Base-by-base conservation (phyloP, 768 basidiomycete species). In the Amanita pallidorosea region DNA sequence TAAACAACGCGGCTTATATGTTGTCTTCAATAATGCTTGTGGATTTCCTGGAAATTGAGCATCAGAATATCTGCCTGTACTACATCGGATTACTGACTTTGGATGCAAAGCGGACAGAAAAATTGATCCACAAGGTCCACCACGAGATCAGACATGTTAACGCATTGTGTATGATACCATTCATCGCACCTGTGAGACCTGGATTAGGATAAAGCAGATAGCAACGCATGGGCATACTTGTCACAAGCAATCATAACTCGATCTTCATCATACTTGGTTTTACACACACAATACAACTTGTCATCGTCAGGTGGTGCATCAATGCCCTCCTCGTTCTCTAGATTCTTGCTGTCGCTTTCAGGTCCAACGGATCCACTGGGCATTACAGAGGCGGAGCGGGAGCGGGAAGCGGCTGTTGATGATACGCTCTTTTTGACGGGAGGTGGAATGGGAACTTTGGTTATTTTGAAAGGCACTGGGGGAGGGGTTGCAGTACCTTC, bases 171-270 rank as follows among this genome's bases (percentile, higher is more conserved):
- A 62, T 96, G 92, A 63, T 90, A 95, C 92, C 92, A 96, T 54
- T 93, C 88, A 59, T 94, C 92, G 64, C 92, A 95, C 25, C 91
- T 92, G 51, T 15, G 53, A 18, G 43, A 29, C 29, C n/a, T 45
- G 47, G 22, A 23, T 37, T 13, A 52, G 20, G 33, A 37, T 37
- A 49, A 27, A 49, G 23, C 15, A 38, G 25, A 34, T 23, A 45
- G 8, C 7, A n/a, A 17, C 23, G 44, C 40, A 12, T 51, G 23
- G 37, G 64, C 85, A 49, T 57, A 90, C 89, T 81, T 76, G 70
- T 95, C 92, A 61, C 92, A 95, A 23, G 88, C 92, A 63, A 95
- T 92, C 92, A 95, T 95, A 54, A 85, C 75, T 47, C 78, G 73
- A 61, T 90, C 88, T 62, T 91, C 86, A 56, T 95, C 87, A 56